Conservation (phyloP, 2,329 filamentous ascomycete genomes). For the Fusarium sp. region DNA sequence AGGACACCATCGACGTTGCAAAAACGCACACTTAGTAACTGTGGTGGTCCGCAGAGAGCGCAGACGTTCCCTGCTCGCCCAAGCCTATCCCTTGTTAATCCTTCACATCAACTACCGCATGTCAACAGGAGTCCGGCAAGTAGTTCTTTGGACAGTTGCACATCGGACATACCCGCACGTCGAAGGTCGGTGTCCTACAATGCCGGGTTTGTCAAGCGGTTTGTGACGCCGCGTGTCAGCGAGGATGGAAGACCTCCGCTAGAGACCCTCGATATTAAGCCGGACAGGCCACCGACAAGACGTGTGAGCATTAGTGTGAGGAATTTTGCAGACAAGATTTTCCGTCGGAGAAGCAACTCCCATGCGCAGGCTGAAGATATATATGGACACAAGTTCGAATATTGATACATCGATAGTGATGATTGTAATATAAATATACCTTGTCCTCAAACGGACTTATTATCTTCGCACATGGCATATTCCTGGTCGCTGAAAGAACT, state of each 20-base stretch:
- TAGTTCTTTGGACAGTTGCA: conserved; percentile 22
- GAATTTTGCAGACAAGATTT: conserved; percentile 41
- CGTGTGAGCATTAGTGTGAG: conserved; percentile 42
- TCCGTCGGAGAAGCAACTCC: conserved; percentile 42
- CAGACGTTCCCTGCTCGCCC: conserved; percentile 33
- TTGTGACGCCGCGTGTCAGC: conserved; percentile 36
- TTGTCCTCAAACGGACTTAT: conserved; percentile 5
- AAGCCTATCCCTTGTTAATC: conserved; percentile 23
- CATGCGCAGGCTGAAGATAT: conserved; percentile 38
- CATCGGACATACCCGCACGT: conserved; percentile 30
- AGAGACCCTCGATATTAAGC: conserved; percentile 29
- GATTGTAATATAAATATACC: conserved; percentile 34
- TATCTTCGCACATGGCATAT: background rate
- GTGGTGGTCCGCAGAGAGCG: conserved; percentile 25
- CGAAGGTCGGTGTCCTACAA: conserved; percentile 39
- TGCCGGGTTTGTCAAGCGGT: conserved; percentile 37
- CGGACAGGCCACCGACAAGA: conserved; percentile 37
- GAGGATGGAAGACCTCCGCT: conserved; percentile 37
- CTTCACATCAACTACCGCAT: conserved; percentile 21
- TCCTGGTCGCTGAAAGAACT: background rate
- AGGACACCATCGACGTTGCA: conserved; percentile 40
- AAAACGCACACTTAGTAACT: conserved; percentile 35
- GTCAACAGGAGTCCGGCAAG: conserved; percentile 28
- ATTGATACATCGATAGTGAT: conserved; percentile 30
- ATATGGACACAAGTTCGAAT: conserved; percentile 38